Conservation (phyloP, 2,329 filamentous ascomycete species). For the Calonectria honghensis region DNA sequence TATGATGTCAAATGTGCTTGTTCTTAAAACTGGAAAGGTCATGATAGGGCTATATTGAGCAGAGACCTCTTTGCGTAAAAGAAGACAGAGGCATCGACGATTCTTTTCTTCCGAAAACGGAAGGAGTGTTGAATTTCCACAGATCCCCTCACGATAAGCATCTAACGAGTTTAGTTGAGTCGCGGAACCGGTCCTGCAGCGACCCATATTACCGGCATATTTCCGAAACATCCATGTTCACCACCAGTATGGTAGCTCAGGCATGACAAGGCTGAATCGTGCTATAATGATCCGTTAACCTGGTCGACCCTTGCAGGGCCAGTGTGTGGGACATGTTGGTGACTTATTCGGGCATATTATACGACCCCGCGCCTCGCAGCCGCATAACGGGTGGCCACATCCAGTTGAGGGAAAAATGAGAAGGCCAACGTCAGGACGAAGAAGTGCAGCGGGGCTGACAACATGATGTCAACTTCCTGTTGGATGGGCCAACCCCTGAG, state of each 20-base stretch:
- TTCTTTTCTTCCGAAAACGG: neutral
- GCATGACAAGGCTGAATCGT: neutral
- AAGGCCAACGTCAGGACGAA: neutral
- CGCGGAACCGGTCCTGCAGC: neutral
- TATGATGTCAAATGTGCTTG: too few relatives aligned
- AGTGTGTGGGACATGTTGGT: neutral
- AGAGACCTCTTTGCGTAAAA: neutral
- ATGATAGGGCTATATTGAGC: neutral
- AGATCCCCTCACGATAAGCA: neutral
- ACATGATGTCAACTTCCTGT: neutral
- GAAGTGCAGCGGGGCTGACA: neutral
- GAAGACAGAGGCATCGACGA: neutral
- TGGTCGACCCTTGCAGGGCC: neutral
- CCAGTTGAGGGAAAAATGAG: neutral
- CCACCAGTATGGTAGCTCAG: neutral
- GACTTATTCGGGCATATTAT: neutral
- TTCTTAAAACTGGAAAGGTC: neutral
- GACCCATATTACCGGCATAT: constrained; percentile 21
- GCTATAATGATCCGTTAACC: neutral
- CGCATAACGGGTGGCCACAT: constrained; percentile 1
- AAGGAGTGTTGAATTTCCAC: neutral
- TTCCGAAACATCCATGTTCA: constrained; percentile 9
- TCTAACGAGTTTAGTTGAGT: neutral
- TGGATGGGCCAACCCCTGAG: neutral
- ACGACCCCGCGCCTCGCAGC: neutral